Conservation (phyloP, 805 yeast species). For the Yamadazyma ubonensis region DNA sequence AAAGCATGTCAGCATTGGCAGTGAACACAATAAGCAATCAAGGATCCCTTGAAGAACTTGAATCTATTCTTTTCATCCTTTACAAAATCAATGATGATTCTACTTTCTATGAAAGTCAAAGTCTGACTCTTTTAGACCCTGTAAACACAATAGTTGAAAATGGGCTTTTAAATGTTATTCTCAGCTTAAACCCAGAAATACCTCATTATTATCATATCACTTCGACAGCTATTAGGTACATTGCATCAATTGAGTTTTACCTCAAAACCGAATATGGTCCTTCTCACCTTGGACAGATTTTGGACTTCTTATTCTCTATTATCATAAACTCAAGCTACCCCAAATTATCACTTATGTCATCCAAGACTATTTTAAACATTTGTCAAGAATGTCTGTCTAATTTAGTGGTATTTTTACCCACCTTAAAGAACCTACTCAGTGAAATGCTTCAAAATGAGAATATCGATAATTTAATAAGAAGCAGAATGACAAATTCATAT, state of each 20-base stretch:
- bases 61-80: constrained; percentile 60
- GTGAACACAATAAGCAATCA: constrained; percentile 18
- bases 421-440: constrained; percentile 46
- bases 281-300: constrained; percentile 46
- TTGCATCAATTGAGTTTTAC: constrained; percentile 61
- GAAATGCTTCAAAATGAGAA: constrained; percentile 44
- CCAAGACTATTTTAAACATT: constrained; percentile 56
- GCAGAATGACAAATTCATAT: constrained; percentile 60
- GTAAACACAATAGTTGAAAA: constrained; percentile 24
- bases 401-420: constrained; percentile 43
- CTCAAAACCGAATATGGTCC: constrained; percentile 49
- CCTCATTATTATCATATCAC: constrained; percentile 7
- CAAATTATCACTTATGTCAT: constrained; percentile 32
- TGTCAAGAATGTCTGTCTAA: constrained; percentile 53
- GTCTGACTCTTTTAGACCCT: constrained; percentile 22
- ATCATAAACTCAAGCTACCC: constrained; percentile 21
- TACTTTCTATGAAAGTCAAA: constrained; percentile 31
- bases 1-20: constrained; percentile 40
- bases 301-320: constrained; percentile 53
- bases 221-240: constrained; percentile 53
- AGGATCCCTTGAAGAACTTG: constrained; percentile 34
- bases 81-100: constrained; percentile 56
- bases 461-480: constrained; percentile 49
- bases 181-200: not conserved
- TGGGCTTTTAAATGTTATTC: constrained; percentile 11